Evolutionary conservation across 768 basidiomycete genomes (phyloP).

Genomic region (Psilocybe subaeruginosa): DNA sequence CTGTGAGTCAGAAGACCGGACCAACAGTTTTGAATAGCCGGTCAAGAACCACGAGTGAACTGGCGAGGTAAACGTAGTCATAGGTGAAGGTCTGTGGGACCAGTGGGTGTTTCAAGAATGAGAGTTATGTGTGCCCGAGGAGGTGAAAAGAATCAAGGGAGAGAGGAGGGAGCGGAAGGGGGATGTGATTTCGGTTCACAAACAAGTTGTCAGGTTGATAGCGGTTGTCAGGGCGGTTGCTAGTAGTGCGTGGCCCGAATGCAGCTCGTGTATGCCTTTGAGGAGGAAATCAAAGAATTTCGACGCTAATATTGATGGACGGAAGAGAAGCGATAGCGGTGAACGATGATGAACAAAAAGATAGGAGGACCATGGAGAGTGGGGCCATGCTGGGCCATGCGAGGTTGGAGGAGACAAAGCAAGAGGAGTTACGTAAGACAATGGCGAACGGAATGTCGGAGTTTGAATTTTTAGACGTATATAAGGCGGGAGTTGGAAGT

Average conservation of each 20-base stretch:
- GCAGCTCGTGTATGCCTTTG: background rate
- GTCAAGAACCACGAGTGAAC: background rate
- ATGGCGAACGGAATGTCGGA: slow-evolving; percentile 43
- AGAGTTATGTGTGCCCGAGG: background rate
- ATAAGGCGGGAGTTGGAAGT: slow-evolving; percentile 39
- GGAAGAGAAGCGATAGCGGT: background rate
- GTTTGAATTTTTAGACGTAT: slow-evolving; percentile 47
- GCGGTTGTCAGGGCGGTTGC: slow-evolving; percentile 27
- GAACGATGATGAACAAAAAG: slow-evolving; percentile 1
- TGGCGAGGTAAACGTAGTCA: background rate
- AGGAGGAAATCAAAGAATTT: background rate
- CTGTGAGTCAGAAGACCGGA: background rate
- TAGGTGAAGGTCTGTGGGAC: background rate
- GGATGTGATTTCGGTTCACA: slow-evolving; percentile 14
- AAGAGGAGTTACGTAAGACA: slow-evolving; percentile 45
- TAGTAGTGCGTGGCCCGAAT: background rate
- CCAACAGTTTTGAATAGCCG: background rate
- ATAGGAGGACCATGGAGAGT: slow-evolving; percentile 1
- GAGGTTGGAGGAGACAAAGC: slow-evolving; percentile 31
- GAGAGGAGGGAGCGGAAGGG: slow-evolving; percentile 3
- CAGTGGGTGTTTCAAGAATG: background rate
- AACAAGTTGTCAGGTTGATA: slow-evolving; percentile 21
- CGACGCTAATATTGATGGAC: background rate
- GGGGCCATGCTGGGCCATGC: slow-evolving; percentile 13
- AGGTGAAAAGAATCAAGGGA: background rate